Evolutionary conservation across 805 yeast genomes (phyloP), one percentile per base, ranked within the genome.

Genomic region (Candida vartiovaarae): DNA sequence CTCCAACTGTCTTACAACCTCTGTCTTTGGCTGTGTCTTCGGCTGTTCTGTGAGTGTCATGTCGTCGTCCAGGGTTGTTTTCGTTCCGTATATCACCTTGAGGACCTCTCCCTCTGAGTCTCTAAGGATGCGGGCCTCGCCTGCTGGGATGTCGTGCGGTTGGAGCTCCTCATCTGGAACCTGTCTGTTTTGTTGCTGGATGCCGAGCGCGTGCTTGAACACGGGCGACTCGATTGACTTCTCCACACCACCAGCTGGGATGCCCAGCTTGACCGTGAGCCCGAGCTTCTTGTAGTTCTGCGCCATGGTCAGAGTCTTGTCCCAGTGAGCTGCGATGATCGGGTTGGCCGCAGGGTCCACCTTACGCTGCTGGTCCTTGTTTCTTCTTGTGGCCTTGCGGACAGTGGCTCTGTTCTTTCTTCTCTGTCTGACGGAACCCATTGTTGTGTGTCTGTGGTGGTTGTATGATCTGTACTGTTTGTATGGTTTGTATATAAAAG

Each of bases 211-310:
- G 32, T 67, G 70, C 26, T 62, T 62, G 35, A 63, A 56, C 53
- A 57, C 56, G 51, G 70, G 44, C 52, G 46, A 47, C 2, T 65
- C 60, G n/a, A 78, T 62, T 34, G 72, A 68, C 44, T 74, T 75
- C 57, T 87, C 95, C n/a, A 64, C 66, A 39, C 97, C 97, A 47
- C 97, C 98, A 2, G 95, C 79, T 2, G 78, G 70, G 15, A 64
- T 67, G 26, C 84, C 83, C 32, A 90, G 63, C 52, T 79, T 78
- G 8, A 84, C 72, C 32, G 78, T 70, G 42, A 93, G 69, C 3
- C 99, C 99, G 28, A 93, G 66, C 50, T 71, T 78, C 54, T 82
- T 81, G 66, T 93, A 91, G 63, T 93, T 93, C 61, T 93, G 98
- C 41, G 79, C 73, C 47, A 90, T 67, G 0, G 98, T 90, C 44